Evolutionary conservation across 208 protist species (phyloP), one percentile per base, ranked within the genome.

Genomic region (Lotmaria passim): DNA sequence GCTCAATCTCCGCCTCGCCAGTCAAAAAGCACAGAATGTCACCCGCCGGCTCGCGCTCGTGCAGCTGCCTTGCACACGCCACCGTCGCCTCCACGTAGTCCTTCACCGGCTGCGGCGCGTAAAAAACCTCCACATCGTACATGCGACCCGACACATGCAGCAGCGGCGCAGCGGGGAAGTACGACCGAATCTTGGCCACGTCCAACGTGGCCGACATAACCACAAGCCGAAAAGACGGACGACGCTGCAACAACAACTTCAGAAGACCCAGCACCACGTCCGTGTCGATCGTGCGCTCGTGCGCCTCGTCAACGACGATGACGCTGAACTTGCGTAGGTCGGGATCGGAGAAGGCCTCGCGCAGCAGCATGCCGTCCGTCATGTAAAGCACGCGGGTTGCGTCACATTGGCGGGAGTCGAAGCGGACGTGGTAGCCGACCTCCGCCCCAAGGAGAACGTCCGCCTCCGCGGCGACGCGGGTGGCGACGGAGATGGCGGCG

Each of bases 251-350:
- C 30, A 97, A 56, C 19, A 65, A 79, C 93, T 99, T 98, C 26
- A 99, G 77, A 21, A 99, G 65, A 7, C 97, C 99, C 71, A 99
- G 98, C 4, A 99, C 83, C 7, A 99, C 87, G 78, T 99, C 99
- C 7, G 99, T 99, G 81, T 98, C 82, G 38, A 99, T 93, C 7
- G 98, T 99, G 28, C 99, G 86, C 87, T 99, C 99, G 77, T 99
- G 99, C 8, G 98, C 99, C 85, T 99, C 99, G 81, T 99, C 99
- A 0, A 99, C 89, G 41, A 99, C 98, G 34, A 99, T 90, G 3
- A 98, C 88, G 48, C 83, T 86, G 86, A 99, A 99, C 23, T 87
- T 60, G 7, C 21, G 53, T 3, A 99, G 68, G n/a, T 94, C 58
- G 8, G 82, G 67, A 73, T 99, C 98, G 23, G 73, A 28, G 34